Percentiles rank a stretch among this genome's conserved stretches.
phyloP scores from a whole-genome alignment of 345 rosid genomes.

The Erysimum cheiranthoides region DNA sequence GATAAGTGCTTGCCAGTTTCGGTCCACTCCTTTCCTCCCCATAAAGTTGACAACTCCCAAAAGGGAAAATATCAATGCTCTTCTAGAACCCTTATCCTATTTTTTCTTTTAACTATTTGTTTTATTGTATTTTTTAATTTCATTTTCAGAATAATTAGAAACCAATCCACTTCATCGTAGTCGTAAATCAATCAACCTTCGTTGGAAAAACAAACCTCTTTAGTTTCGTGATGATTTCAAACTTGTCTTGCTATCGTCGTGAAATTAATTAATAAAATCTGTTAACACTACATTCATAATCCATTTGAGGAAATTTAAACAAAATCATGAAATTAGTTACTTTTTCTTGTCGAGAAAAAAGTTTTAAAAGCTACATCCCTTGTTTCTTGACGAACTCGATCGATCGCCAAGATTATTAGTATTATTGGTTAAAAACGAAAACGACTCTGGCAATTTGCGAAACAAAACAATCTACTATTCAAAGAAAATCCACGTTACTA shows the following conservation, averaged over 20 bases:
- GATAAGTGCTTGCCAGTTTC: slow-evolving; percentile 45
- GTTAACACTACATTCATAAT: not conserved
- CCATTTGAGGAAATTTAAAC: not conserved
- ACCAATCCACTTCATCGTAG: slow-evolving; percentile 26
- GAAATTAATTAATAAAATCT: not conserved
- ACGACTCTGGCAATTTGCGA: not conserved
- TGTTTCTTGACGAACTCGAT: not conserved
- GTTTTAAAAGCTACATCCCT: not conserved
- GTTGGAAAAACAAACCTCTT: not conserved
- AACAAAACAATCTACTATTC: not conserved
- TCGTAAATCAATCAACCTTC: slow-evolving; percentile 31
- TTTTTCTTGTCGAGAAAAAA: not conserved
- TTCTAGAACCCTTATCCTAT: slow-evolving; percentile 45
- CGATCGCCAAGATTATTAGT: not conserved
- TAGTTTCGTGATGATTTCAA: slow-evolving; percentile 22
- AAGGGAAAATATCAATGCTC: slow-evolving; percentile 16
- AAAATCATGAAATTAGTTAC: too few species aligned
- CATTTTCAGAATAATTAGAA: slow-evolving; percentile 25
- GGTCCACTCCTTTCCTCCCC: slow-evolving; percentile 34
- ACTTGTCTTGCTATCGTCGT: not conserved
- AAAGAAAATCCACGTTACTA: not conserved
- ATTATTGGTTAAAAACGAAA: too few species aligned
- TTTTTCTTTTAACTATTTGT: not conserved
- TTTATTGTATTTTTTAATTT: not conserved
- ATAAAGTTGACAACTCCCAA: slow-evolving; percentile 21